Evolutionary conservation across 495 filamentous ascomycete species (phyloP), one percentile per base, ranked within the genome.

Genomic region (Aspergillus hancockii): DNA sequence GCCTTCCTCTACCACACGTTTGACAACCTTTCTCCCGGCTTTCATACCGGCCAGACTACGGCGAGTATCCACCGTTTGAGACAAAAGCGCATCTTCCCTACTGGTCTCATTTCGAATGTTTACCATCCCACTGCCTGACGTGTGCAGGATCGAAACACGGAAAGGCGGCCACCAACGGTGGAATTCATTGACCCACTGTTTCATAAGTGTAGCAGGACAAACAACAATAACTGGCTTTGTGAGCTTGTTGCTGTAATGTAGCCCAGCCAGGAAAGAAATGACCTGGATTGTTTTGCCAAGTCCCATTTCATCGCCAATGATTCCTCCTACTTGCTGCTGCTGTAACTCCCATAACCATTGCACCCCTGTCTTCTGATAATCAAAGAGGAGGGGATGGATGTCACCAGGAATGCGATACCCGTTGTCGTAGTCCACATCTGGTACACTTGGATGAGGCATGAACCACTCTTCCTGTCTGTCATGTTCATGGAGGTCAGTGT

Each of bases 181-280:
- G 63, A 98, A 97, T 66, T 98, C 94, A 59, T 95, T 94, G 10
- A 96, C 94, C 94, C 94, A 98, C 67, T 98, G 93, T 58, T 89
- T 90, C 76, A 98, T 85, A 13, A 98, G 89, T 1, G 94, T 97
- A 21, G 93, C 94, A 1, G 94, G 94, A 55, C 90, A 91, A 12
- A 97, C 91, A 28, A 98, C 83, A 59, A 98, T 87, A 34, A 91
- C 83, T 1, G 94, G 94, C 61, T 91, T 92, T 10, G 81, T 83
- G 47, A 96, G 79, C 67, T 85, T 90, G 41, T 88, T 88, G 71
- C 91, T 96, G 68, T 97, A 90, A 68, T 97, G 94, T 25, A 98
- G 74, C 1, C 90, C 87, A 3, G 94, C 94, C 28, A 98, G 75
- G 65, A 97, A 97, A 0, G 93, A 86, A 50, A 98, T 97, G 51